Evolutionary conservation across 1,284 basidiomycete genomes (phyloP), one percentile per base, ranked within the genome.

Genomic region (Trametes versicolor): DNA sequence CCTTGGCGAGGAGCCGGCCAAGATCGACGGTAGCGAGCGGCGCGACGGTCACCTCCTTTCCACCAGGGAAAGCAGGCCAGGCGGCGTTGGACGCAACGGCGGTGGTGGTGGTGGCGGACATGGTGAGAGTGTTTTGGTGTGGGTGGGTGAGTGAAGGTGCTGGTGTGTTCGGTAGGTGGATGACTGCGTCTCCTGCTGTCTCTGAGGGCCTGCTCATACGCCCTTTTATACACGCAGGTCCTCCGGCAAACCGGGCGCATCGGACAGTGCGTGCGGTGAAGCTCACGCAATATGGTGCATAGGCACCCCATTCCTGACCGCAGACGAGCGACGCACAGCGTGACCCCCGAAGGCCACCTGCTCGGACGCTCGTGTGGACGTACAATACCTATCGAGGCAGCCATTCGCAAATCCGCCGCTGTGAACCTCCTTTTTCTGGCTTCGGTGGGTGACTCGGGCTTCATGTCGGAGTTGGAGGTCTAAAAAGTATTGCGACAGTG

Each of bases 1-100:
- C 51, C 4, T 27, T 27, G 6, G 51, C 51, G 34, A 52, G 37
- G 51, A 52, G 51, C 5, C 51, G 51, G 36, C 51, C 51, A 10
- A 52, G 51, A n/a, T 52, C 51, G 51, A 52, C 51, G 51, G 51
- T 52, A 19, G 51, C 51, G 10, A 52, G 51, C 32, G 51, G 51
- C 51, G 51, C 51, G 34, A 52, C 34, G 51, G 51, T 32, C 12
- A 52, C 51, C 51, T 52, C 51, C 51, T 52, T 37, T 17, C 25
- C 34, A 23, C 51, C 34, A 13, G 51, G 51, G 51, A 52, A 52
- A 13, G 51, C 51, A 34, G 51, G 51, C 51, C 51, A 52, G 51
- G 34, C n/a, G 51, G 51, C 8, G 51, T 37, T 37, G 51, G 51
- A 34, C 8, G 32, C 32, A 34, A 13, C 27, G 51, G 51, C 1